Base-by-base conservation (phyloP, 2,329 filamentous ascomycete genomes). In the Sclerotinia trifoliorum region DNA sequence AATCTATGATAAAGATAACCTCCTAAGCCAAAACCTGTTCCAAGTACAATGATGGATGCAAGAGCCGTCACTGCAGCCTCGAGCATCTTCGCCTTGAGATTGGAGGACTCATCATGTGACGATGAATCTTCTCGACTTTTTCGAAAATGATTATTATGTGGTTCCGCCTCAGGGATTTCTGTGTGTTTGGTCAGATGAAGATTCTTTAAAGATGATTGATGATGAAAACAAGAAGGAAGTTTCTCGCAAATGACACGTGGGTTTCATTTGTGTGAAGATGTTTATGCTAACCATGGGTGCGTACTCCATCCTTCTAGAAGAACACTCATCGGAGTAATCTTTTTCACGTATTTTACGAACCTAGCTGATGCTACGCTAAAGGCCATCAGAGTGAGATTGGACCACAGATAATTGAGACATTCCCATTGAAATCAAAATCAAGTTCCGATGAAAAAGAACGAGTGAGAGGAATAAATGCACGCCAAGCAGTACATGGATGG, bases 1-100 rank as follows among this genome's bases (percentile, higher is more conserved):
- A 86, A 87, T 74, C 85, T 88, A 78, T 95, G 91, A 77, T 95
- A 96, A 60, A 84, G 83, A 78, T 92, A 94, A 32, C 90, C 92
- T 8, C 91, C 90, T 32, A 85, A 74, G 56, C 82, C 84, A 74
- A 89, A 89, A 42, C 85, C 87, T 24, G 84, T 81, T 73, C 88
- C 91, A 44, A 94, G 81, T 21, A 94, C 86, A 15, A 89, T 73
- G 67, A 94, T 90, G 29, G 90, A 92, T 35, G 91, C 90, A 69
- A 92, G 84, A 0, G 91, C 93, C 0, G 91, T 93, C 11, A 88
- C 88, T 2, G 90, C 91, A 7, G 89, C 83, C 78, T 94, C 91
- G 66, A 88, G 79, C 87, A 93, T 91, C 76, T 90, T 92, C 51
- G 81, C 69, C 8, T 46, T 60, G 55, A 7, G 71, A 70, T 44